These are phyloP conservation scores for Peronospora tabacina DNA, from an alignment of 352 stramenopile genomes.

Conservation along the genomic window DNA sequence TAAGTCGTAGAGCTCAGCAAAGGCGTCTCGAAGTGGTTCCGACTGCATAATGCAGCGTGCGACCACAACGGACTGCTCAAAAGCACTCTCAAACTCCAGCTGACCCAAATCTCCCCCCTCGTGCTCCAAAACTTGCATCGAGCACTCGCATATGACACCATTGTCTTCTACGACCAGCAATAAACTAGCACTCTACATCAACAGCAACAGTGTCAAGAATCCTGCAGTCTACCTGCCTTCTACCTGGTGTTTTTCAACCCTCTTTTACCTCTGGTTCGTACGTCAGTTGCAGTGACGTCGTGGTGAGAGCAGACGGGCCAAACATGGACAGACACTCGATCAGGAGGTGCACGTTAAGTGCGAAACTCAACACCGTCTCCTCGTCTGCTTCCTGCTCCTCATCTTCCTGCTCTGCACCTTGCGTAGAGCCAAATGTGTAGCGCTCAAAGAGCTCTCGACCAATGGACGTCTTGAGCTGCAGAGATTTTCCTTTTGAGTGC, in stretches of 20 bases:
- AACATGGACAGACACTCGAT: constrained; percentile 83
- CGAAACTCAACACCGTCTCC: constrained; percentile 55
- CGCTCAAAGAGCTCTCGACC: constrained; percentile 67
- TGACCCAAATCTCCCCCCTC: constrained; percentile 63
- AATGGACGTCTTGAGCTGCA: constrained; percentile 83
- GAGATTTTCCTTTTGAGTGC: constrained; percentile 79
- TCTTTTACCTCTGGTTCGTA: constrained; percentile 46
- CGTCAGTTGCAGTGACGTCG: constrained; percentile 68
- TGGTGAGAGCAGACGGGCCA: constrained; percentile 46
- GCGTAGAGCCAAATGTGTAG: constrained; percentile 34
- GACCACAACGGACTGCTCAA: constrained; percentile 66
- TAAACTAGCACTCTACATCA: constrained; percentile 42
- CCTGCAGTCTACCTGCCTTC: constrained; percentile 1
- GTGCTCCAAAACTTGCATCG: constrained; percentile 72
- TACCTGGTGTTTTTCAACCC: no score
- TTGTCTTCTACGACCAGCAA: constrained; percentile 73
- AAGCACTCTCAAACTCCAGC: constrained; percentile 70
- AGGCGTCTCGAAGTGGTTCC: constrained; percentile 69
- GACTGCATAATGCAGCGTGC: constrained; percentile 81
- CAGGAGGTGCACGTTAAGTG: constrained; percentile 57
- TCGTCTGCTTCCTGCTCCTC: constrained; percentile 21
- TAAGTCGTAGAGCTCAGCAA: constrained; percentile 76
- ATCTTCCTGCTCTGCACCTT: constrained; percentile 5
- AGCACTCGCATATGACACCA: constrained; percentile 80
- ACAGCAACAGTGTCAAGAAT: constrained; percentile 3